A percentile compares a stretch with the other conserved stretches of the same genome.
Conservation (phyloP, 495 filamentous ascomycete species). For the Annulohypoxylon maeteangense region DNA sequence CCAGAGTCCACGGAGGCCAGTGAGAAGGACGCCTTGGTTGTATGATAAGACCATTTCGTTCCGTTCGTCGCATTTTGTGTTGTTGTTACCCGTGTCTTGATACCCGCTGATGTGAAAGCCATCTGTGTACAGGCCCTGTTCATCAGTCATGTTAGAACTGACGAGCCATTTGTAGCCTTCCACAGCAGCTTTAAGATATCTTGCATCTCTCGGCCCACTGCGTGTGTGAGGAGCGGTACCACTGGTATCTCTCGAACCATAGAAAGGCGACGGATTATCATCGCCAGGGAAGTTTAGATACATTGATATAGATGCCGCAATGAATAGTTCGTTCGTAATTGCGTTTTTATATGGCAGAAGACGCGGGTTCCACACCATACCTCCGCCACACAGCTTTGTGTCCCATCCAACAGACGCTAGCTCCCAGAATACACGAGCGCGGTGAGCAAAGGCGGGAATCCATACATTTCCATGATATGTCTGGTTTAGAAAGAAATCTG, state of each 20-base stretch:
- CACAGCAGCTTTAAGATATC: conserved; percentile 75
- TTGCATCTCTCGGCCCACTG: conserved; percentile 65
- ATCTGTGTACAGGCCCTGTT: conserved; percentile 81
- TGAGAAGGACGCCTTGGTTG: conserved; percentile 95
- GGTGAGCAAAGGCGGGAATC: conserved; percentile 81
- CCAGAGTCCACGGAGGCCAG: conserved; percentile 83
- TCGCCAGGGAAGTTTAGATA: conserved; percentile 92
- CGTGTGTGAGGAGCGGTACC: neutral
- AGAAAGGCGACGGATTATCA: conserved; percentile 74
- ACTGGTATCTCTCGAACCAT: conserved; percentile 11
- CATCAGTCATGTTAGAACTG: conserved; percentile 82
- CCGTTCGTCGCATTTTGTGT: conserved; percentile 76
- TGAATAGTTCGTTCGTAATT: conserved; percentile 93
- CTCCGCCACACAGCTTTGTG: conserved; percentile 80
- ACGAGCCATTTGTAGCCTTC: conserved; percentile 86
- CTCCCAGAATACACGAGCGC: conserved; percentile 90
- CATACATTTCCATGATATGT: conserved; percentile 82
- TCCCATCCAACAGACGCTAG: conserved; percentile 85
- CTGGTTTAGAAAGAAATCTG: conserved; percentile 38
- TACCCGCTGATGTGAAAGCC: conserved; percentile 89
- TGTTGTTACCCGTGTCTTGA: conserved; percentile 56
- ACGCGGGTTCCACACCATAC: conserved; percentile 92
- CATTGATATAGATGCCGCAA: conserved; percentile 86
- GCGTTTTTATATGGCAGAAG: conserved; percentile 94
- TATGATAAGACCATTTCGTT: conserved; percentile 95